A percentile compares a stretch with the other conserved stretches of the same genome.
Evolutionary conservation across 148 eudicot species (phyloP).

Genomic region (Tetragonia tetragonoides): DNA sequence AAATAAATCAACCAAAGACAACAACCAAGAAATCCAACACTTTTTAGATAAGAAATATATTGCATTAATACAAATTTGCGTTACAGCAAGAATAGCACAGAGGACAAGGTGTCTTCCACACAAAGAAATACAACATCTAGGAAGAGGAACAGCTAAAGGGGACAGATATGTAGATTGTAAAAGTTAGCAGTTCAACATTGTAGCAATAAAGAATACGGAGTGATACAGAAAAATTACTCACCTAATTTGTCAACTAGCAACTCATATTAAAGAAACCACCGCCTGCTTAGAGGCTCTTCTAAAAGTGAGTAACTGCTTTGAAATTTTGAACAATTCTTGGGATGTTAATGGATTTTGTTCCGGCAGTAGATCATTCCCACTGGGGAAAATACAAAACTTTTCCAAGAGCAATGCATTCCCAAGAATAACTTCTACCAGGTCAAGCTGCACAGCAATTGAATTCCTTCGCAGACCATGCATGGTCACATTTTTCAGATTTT

Average conservation of each 20-base stretch:
- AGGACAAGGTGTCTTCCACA: too few species aligned
- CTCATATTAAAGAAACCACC: not conserved
- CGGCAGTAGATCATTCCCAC: not conserved
- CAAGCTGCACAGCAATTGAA: not conserved
- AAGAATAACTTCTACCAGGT: not conserved
- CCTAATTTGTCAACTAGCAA: not conserved
- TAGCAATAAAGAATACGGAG: too few species aligned
- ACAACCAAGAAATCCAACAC: too few species aligned
- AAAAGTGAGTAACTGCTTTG: not conserved
- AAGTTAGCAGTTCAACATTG: too few species aligned
- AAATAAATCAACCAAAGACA: too few species aligned
- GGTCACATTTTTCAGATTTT: constrained; percentile 3
- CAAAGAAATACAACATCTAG: too few species aligned
- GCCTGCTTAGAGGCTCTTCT: not conserved
- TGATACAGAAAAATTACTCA: too few species aligned
- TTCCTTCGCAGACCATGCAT: not conserved
- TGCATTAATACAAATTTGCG: too few species aligned
- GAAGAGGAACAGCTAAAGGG: too few species aligned
- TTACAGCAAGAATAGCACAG: too few species aligned
- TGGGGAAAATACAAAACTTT: not conserved
- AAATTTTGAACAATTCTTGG: not conserved
- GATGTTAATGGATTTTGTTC: not conserved
- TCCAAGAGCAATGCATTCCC: not conserved
- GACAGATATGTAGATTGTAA: too few species aligned
- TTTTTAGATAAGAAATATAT: too few species aligned